phyloP scores from a whole-genome alignment of 306 rosid genomes.

The Glycine tomentella region DNA sequence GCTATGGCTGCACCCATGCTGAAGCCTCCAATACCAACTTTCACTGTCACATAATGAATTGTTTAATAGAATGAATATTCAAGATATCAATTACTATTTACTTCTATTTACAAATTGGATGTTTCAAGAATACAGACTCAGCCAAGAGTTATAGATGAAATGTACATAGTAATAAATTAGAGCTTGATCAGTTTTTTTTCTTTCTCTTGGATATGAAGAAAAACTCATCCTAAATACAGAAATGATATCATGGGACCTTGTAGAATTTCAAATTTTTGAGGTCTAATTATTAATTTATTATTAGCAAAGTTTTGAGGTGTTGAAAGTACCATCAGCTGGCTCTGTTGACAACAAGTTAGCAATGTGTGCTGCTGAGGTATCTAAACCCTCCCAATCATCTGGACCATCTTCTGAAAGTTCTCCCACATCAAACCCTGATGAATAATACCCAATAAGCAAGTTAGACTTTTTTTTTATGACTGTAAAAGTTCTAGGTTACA shows the following conservation, averaged over 20 bases:
- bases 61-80: conserved; percentile 29
- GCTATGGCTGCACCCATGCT: conserved; percentile 99
- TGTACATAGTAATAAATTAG: not conserved
- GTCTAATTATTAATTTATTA: conserved; percentile 17
- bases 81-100: not conserved
- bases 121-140: not conserved
- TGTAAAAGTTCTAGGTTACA: not conserved
- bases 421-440: conserved; percentile 94
- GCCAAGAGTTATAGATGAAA: not conserved
- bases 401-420: conserved; percentile 94
- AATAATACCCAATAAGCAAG: conserved; percentile 28
- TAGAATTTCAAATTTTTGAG: conserved; percentile 1
- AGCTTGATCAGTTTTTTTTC: not conserved
- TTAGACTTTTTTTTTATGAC: conserved; percentile 30
- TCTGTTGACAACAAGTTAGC: conserved; percentile 93
- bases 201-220: too few relatives aligned
- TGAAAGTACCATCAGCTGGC: conserved; percentile 86
- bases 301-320: not conserved
- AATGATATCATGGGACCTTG: conserved; percentile 3
- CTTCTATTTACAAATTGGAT: conserved; percentile 6
- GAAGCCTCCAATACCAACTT: conserved; percentile 97
- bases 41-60: conserved; percentile 65
- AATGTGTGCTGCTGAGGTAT: conserved; percentile 94
- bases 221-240: conserved; percentile 3
- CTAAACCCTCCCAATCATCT: conserved; percentile 98